Evolutionary conservation across 495 filamentous ascomycete species (phyloP), one percentile per base, ranked within the genome.

Genomic region (Neurospora sp.): DNA sequence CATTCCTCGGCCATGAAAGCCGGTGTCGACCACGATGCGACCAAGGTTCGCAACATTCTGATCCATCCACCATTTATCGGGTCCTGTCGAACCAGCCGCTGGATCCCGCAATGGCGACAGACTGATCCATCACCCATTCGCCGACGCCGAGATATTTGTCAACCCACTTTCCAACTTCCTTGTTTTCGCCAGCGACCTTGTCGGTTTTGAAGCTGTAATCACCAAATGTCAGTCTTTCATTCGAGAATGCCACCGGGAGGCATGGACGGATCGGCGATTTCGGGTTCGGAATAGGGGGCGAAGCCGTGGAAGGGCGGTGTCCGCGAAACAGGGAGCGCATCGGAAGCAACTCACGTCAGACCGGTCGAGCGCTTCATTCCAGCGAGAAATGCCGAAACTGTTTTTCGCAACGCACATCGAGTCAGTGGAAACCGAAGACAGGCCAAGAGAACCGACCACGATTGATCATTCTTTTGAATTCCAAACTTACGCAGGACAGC

Each of bases 121-220:
- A 96, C 84, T 95, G 91, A 79, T 99, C 96, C 94, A 99, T 95
- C 70, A 97, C 92, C 93, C 93, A 96, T 83, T 99, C 96, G 79
- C 96, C 96, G 59, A 98, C 89, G 70, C 93, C 93, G 73, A 99
- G 90, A 84, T 99, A 99, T 80, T 91, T 97, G 78, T 95, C 93
- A 76, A 99, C 88, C 91, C 94, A 98, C 77, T 90, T 91, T 81
- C 93, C 92, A 76, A 97, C 79, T 72, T 95, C 91, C 82, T 93
- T 92, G 81, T 89, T 94, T 53, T 97, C 93, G 75, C 82, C 80
- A 74, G 91, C 87, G 74, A 98, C 87, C 76, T 91, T 89, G 75
- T 98, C 96, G 75, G 90, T 90, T 81, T 93, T 91, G 81, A 99
- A 86, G 85, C 96, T 99, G 83, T 18, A 8, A 65, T 59, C 27